Evolutionary conservation across 345 rosid species (phyloP), one percentile per base, ranked within the genome.

Genomic region (Bruguiera gymnorhiza): DNA sequence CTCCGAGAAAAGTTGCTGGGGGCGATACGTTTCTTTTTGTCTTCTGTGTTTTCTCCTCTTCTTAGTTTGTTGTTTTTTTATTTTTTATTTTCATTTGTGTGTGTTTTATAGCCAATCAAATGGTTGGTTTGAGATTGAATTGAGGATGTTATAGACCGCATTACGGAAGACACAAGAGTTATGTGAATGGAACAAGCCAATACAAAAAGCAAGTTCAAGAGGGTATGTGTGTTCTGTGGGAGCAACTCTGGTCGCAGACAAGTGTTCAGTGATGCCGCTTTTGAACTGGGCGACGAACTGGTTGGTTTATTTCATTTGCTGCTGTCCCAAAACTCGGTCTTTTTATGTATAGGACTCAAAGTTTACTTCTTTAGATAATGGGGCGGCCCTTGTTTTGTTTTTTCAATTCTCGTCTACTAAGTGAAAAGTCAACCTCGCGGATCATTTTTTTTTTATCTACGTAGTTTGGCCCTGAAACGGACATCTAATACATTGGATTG

Each of bases 161-260:
- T 67, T 73, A 39, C 19, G 23, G 58, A 52, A 30, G 58, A 18
- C 31, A 48, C 8, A 34, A 74, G 66, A 73, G 11, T 63, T 50
- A 30, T 69, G 74, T 68, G 26, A 77, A 91, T 91, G 98, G 96
- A 87, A 51, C 88, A 79, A 53, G 80, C 70, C 55, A 59, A 67
- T 27, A 66, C 62, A 20, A 58, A 74, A 26, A 83, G 80, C 86
- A 86, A 80, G 78, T 94, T 91, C 85, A 88, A 79, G 62, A 88
- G 86, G 83, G 70, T 94, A 23, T 94, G 97, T 80, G 98, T 94
- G 15, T 94, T 88, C 75, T 94, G 98, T 75, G 98, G 98, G 68
- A 94, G 98, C 85, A 82, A 88, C 75, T 78, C 96, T 69, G 97
- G 98, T 70, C 75, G 84, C 71, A 85, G 96, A 75, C 73, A 88